Conservation (phyloP, 495 filamentous ascomycete species). For the Delitschia confertaspora region DNA sequence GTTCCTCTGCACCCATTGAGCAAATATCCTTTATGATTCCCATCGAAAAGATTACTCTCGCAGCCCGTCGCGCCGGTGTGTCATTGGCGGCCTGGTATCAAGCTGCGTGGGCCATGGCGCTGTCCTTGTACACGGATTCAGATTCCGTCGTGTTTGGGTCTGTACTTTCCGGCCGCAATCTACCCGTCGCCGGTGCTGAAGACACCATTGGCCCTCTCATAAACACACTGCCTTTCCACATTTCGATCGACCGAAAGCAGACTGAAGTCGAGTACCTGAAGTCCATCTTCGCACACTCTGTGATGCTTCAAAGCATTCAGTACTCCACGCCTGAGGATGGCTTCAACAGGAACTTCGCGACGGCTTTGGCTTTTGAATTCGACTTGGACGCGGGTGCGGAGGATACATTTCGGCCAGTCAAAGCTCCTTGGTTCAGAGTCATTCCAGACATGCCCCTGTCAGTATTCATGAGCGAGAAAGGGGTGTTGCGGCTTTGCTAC, state of each 20-base stretch:
- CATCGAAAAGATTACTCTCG: background rate
- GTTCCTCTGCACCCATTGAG: background rate
- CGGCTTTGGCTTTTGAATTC: no score
- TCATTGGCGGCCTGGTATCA: constrained; percentile 2
- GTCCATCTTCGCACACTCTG: background rate
- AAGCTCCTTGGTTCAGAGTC: no score
- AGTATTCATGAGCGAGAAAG: no score
- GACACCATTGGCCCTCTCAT: background rate
- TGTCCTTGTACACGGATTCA: constrained; percentile 1
- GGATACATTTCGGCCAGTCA: no score
- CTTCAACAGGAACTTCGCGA: background rate
- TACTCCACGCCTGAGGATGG: constrained; percentile 3
- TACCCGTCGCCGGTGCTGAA: background rate
- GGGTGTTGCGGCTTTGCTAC: no score
- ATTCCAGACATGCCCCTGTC: no score
- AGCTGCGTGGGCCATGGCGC: constrained; percentile 9
- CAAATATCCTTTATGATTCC: background rate
- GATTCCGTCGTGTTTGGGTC: background rate
- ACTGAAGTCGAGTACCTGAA: constrained; percentile 1
- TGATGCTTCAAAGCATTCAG: constrained; percentile 1
- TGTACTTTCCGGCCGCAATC: constrained; percentile 1
- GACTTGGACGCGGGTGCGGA: no score
- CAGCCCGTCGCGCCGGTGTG: background rate
- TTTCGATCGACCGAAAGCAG: background rate
- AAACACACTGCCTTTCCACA: constrained; percentile 6